These are phyloP conservation scores for Neonectria hederae DNA, from an alignment of 2,329 filamentous ascomycete species.

Conservation along the genomic window DNA sequence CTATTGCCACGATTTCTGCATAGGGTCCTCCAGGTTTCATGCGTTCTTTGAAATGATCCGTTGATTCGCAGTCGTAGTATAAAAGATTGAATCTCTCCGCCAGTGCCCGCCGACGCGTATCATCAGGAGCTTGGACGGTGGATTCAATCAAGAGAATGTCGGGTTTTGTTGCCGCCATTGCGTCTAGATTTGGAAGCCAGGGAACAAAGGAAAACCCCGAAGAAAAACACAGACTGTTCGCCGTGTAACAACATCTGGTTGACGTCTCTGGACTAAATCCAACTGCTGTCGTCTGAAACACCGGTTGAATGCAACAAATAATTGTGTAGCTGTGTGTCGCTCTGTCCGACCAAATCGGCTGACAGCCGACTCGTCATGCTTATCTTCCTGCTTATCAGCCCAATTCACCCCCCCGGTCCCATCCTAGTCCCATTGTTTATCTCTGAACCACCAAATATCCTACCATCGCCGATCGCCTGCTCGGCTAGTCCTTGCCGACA, in stretches of 20 bases:
- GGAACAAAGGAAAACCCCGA: not conserved
- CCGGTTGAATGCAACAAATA: too few relatives aligned
- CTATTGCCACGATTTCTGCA: constrained; percentile 26
- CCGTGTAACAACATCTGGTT: not conserved
- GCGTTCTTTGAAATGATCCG: constrained; percentile 26
- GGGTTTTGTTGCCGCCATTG: constrained; percentile 3
- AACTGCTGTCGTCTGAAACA: not conserved
- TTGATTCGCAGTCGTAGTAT: constrained; percentile 28
- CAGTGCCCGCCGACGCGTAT: constrained; percentile 12
- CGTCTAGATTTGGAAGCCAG: not conserved
- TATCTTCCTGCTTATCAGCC: too few relatives aligned
- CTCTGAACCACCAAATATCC: not conserved
- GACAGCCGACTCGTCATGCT: not conserved
- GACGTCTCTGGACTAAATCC: not conserved
- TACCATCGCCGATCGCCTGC: not conserved
- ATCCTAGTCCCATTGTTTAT: not conserved
- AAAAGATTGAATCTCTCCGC: constrained; percentile 26
- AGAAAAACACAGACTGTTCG: not conserved
- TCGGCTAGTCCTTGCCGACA: not conserved
- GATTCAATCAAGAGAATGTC: constrained; percentile 27
- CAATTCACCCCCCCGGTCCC: not conserved
- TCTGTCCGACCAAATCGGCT: not conserved
- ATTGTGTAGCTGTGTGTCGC: not conserved
- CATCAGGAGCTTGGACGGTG: constrained; percentile 22
- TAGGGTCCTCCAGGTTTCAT: constrained; percentile 25